Conservation (phyloP, 495 filamentous ascomycete genomes). For the Penicillium salamii region DNA sequence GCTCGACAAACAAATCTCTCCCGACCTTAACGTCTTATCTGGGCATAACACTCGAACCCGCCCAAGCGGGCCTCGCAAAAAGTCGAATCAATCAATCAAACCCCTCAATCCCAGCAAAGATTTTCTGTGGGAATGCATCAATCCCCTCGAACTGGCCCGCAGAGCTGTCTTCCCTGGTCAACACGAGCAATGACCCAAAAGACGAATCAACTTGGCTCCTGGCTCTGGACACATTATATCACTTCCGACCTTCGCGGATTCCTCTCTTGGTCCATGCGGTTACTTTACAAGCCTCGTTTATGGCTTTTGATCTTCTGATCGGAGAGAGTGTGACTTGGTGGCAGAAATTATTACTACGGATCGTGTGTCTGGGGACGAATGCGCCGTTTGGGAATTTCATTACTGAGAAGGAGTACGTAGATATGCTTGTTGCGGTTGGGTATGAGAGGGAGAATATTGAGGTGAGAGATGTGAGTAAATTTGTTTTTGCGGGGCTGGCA, state of each 20-base stretch:
- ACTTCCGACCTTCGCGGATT: constrained; percentile 46
- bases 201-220: constrained; percentile 37
- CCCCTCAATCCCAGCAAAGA: constrained; percentile 6
- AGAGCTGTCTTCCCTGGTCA: constrained; percentile 1
- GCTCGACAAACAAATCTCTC: not conserved
- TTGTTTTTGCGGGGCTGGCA: constrained; percentile 42
- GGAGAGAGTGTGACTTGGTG: constrained; percentile 17
- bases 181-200: not conserved
- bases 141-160: constrained; percentile 25
- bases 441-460: constrained; percentile 36
- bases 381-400: constrained; percentile 45
- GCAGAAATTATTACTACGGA: constrained; percentile 24
- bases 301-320: constrained; percentile 41
- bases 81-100: constrained; percentile 3
- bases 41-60: constrained; percentile 39
- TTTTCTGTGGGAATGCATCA: constrained; percentile 35
- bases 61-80: constrained; percentile 31
- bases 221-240: constrained; percentile 49
- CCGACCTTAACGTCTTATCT: constrained; percentile 36
- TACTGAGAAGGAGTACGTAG: constrained; percentile 55
- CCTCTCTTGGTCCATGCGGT: constrained; percentile 36
- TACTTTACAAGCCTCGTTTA: constrained; percentile 39
- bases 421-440: constrained; percentile 40
- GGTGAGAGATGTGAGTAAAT: constrained; percentile 42
- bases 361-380: constrained; percentile 30